phyloP scores from a whole-genome alignment of 2,329 filamentous ascomycete genomes.

The Apiospora saccharicola region DNA sequence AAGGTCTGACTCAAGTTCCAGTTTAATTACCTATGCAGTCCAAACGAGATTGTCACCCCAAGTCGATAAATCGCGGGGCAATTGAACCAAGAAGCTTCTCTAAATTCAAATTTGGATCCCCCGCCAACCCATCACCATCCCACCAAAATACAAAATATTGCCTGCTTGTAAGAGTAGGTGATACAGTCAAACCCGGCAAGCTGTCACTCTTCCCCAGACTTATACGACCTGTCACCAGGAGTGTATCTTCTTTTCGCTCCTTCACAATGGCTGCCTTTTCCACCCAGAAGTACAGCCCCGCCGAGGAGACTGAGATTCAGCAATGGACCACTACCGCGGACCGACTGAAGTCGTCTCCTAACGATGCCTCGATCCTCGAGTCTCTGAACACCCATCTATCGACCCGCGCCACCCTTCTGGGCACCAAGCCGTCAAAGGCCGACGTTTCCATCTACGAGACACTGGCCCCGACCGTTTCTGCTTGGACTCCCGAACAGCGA shows the following conservation, averaged over 20 bases:
- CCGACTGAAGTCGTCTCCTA: constrained; percentile 68
- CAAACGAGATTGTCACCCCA: background rate
- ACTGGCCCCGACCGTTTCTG: constrained; percentile 77
- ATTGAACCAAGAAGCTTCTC: constrained; percentile 11
- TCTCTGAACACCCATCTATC: constrained; percentile 87
- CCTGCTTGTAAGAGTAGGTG: constrained; percentile 23
- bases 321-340: constrained; percentile 86
- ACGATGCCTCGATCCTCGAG: constrained; percentile 74
- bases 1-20: background rate
- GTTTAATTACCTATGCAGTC: background rate
- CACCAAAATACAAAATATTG: constrained; percentile 17
- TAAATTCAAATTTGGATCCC: constrained; percentile 5
- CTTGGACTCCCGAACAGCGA: constrained; percentile 85
- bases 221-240: constrained; percentile 46
- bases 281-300: constrained; percentile 73
- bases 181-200: constrained; percentile 22
- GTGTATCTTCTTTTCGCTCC: constrained; percentile 46
- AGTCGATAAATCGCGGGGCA: constrained; percentile 21
- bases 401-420: constrained; percentile 87
- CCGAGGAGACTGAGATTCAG: constrained; percentile 86
- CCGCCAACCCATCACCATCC: constrained; percentile 23
- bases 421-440: constrained; percentile 86
- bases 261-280: constrained; percentile 72
- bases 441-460: constrained; percentile 85
- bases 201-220: constrained; percentile 49